A percentile compares a stretch with the other conserved stretches of the same genome.
These are phyloP conservation scores for Cerrena zonata DNA, from an alignment of 1,284 basidiomycete species.

Conservation along the genomic window DNA sequence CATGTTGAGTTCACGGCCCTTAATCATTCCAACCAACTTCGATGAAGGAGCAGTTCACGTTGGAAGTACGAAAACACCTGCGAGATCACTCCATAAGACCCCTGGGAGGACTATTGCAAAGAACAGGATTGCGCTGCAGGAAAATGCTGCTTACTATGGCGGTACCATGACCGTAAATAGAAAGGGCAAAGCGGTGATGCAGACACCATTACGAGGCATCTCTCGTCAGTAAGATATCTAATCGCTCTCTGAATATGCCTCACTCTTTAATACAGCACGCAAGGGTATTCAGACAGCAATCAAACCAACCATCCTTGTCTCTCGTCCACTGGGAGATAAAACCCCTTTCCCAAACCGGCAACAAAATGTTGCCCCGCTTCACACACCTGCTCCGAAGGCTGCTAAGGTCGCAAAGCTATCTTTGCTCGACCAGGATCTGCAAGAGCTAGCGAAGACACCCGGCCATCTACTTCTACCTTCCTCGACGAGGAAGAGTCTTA, in stretches of 20 bases:
- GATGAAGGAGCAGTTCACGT: not conserved
- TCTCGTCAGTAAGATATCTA: constrained; percentile 15
- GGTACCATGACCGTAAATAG: constrained; percentile 35
- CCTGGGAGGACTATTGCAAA: constrained; percentile 40
- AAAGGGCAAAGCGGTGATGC: constrained; percentile 33
- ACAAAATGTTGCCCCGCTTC: constrained; percentile 19
- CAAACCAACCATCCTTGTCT: constrained; percentile 18
- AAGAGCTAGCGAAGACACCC: constrained; percentile 25
- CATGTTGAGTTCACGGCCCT: not conserved
- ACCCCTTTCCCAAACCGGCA: constrained; percentile 54
- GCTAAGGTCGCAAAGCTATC: constrained; percentile 31
- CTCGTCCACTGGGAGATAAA: constrained; percentile 51
- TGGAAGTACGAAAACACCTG: constrained; percentile 44
- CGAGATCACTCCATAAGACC: constrained; percentile 40
- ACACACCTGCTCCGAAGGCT: constrained; percentile 25
- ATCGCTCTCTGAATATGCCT: not conserved
- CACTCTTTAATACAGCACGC: constrained; percentile 13
- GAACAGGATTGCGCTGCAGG: constrained; percentile 39
- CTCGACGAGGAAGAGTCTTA: constrained; percentile 41
- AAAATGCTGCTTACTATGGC: constrained; percentile 42
- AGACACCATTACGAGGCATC: constrained; percentile 29
- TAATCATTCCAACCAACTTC: not conserved
- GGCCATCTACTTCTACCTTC: constrained; percentile 51
- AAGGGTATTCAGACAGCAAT: constrained; percentile 17
- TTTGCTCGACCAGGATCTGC: constrained; percentile 25